Percentiles rank a stretch among this genome's conserved stretches.
Evolutionary conservation across 805 yeast species (phyloP).

Genomic region (Torulaspora quercuum): DNA sequence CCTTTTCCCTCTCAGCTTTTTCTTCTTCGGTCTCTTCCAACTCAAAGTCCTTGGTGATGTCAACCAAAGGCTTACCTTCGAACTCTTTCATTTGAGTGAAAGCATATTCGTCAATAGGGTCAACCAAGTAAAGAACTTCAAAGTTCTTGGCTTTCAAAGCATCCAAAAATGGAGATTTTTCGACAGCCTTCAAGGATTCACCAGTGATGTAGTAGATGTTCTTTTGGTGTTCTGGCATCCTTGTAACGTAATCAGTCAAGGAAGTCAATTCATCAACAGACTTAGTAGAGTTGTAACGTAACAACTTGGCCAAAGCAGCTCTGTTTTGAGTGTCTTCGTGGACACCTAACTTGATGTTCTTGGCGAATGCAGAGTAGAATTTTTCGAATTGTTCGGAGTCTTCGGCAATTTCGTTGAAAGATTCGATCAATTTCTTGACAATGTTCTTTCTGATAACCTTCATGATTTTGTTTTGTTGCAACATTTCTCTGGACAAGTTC

Average conservation of each 20-base stretch:
- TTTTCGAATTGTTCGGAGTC: slow-evolving; percentile 97
- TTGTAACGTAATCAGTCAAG: slow-evolving; percentile 92
- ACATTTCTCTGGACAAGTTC: slow-evolving; percentile 99
- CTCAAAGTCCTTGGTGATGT: slow-evolving; percentile 98
- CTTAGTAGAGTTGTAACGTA: slow-evolving; percentile 96
- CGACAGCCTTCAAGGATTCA: slow-evolving; percentile 95
- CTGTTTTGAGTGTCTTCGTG: slow-evolving; percentile 99
- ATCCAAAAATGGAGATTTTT: slow-evolving; percentile 98
- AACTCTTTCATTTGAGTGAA: slow-evolving; percentile 99
- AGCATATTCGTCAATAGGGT: slow-evolving; percentile 99
- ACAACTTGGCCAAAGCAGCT: slow-evolving; percentile 86
- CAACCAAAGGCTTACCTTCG: slow-evolving; percentile 98
- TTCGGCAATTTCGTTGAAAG: slow-evolving; percentile 99
- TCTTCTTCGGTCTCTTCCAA: slow-evolving; percentile 98
- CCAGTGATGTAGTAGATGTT: slow-evolving; percentile 99
- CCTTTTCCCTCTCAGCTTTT: slow-evolving; percentile 90
- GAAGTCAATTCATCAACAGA: slow-evolving; percentile 92
- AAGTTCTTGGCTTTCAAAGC: slow-evolving; percentile 97
- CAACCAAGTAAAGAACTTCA: slow-evolving; percentile 95
- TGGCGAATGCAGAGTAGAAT: slow-evolving; percentile 95
- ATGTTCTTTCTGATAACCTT: slow-evolving; percentile 99
- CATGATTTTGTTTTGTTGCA: slow-evolving; percentile 99
- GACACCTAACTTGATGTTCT: slow-evolving; percentile 97
- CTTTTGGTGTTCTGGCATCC: slow-evolving; percentile 99
- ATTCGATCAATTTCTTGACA: slow-evolving; percentile 96